Percentiles rank a stretch among this genome's conserved stretches.
These are phyloP conservation scores for Trichoderma citrinoviride DNA, from an alignment of 2,329 filamentous ascomycete species.

Conservation along the genomic window DNA sequence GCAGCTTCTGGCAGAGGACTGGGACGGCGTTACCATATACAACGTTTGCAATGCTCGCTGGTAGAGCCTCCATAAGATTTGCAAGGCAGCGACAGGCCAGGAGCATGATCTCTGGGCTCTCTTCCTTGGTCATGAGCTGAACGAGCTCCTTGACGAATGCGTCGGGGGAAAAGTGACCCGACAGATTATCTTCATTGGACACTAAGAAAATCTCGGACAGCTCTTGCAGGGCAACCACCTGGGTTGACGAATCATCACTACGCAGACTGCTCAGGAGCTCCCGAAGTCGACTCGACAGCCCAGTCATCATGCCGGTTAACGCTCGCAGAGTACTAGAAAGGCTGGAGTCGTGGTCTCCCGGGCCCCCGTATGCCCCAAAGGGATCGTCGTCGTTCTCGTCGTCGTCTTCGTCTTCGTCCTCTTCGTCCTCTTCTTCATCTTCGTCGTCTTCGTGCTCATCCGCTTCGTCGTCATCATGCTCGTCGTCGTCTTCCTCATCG, in stretches of 20 bases:
- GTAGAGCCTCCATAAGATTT: constrained; percentile 95
- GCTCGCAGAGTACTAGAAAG: constrained; percentile 81
- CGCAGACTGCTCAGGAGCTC: constrained; percentile 74
- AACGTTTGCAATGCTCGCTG: constrained; percentile 88
- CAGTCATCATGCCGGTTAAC: constrained; percentile 87
- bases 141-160: constrained; percentile 95
- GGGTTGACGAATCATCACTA: constrained; percentile 82
- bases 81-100: constrained; percentile 92
- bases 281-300: constrained; percentile 74
- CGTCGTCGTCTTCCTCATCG: constrained; percentile 38
- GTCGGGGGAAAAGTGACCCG: constrained; percentile 92
- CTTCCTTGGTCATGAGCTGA: constrained; percentile 86
- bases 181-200: constrained; percentile 93
- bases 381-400: constrained; percentile 61
- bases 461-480: constrained; percentile 51
- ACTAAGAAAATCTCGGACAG: constrained; percentile 90
- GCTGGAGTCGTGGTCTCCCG: constrained; percentile 59
- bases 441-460: constrained; percentile 52
- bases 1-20: constrained; percentile 86
- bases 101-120: constrained; percentile 96
- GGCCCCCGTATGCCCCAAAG: constrained; percentile 66
- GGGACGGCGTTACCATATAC: constrained; percentile 97
- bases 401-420: constrained; percentile 48
- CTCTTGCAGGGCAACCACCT: constrained; percentile 89
- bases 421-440: constrained; percentile 37